These are phyloP conservation scores for Sicyos edulis DNA, from an alignment of 306 rosid species.

Conservation along the genomic window DNA sequence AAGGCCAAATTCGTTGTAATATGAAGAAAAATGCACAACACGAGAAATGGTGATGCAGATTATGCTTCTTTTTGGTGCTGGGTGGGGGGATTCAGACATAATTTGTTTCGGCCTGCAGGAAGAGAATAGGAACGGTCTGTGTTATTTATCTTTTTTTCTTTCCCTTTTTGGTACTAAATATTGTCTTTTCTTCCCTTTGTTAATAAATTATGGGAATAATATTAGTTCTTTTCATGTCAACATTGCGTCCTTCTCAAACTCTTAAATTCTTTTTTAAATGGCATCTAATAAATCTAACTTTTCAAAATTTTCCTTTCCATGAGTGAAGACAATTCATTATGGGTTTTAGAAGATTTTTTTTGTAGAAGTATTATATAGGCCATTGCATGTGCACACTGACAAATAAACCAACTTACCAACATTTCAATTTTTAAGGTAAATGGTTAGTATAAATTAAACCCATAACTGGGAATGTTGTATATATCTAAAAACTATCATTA, in stretches of 20 bases:
- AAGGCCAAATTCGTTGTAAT: not conserved
- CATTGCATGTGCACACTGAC: too few species aligned
- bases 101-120: constrained; percentile 17
- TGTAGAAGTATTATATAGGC: too few species aligned
- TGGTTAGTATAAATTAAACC: too few species aligned
- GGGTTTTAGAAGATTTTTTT: too few species aligned
- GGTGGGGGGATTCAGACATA: not conserved
- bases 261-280: too few species aligned
- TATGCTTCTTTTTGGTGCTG: not conserved
- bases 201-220: constrained; percentile 1
- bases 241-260: not conserved
- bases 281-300: too few species aligned
- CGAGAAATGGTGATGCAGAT: constrained; percentile 2
- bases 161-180: not conserved
- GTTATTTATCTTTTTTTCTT: not conserved
- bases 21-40: not conserved
- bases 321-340: too few species aligned
- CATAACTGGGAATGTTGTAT: too few species aligned
- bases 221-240: constrained; percentile 6
- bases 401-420: too few species aligned
- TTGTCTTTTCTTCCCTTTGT: constrained; percentile 9
- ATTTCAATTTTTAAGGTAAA: too few species aligned
- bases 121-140: constrained; percentile 18
- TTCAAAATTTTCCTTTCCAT: too few species aligned
- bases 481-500: too few species aligned